Evolutionary conservation across 805 yeast genomes (phyloP).

Genomic region (Candida cerambycidarum): DNA sequence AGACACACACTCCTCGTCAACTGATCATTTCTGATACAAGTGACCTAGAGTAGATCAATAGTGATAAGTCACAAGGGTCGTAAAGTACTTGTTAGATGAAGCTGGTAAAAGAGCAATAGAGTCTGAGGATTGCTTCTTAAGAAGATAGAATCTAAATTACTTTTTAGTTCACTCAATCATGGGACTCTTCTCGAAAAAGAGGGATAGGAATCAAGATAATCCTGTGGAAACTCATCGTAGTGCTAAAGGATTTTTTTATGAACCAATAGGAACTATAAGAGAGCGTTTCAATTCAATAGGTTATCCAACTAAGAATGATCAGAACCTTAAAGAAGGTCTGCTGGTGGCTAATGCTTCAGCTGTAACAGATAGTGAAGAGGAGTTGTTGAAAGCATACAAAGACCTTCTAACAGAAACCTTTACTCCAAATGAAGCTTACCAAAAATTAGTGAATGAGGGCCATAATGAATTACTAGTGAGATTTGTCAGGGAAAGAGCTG

Average conservation of each 20-base stretch:
- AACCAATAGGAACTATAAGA: neutral
- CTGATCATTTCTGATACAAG: no score
- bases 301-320: neutral
- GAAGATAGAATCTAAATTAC: neutral
- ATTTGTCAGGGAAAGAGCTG: neutral
- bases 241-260: neutral
- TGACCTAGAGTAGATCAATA: no score
- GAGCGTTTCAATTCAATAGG: neutral
- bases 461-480: neutral
- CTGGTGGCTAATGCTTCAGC: neutral
- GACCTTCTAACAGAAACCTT: neutral
- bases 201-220: neutral
- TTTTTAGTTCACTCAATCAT: neutral
- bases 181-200: neutral
- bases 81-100: neutral
- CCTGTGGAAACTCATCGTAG: neutral
- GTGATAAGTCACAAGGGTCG: neutral
- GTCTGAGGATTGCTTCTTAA: neutral
- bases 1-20: no score
- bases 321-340: neutral
- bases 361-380: neutral
- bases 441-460: neutral
- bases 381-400: neutral
- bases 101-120: constrained; percentile 1
- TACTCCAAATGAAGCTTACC: neutral